Base-by-base conservation (phyloP, 108 stramenopile species). In the Bacterosira constricta region DNA sequence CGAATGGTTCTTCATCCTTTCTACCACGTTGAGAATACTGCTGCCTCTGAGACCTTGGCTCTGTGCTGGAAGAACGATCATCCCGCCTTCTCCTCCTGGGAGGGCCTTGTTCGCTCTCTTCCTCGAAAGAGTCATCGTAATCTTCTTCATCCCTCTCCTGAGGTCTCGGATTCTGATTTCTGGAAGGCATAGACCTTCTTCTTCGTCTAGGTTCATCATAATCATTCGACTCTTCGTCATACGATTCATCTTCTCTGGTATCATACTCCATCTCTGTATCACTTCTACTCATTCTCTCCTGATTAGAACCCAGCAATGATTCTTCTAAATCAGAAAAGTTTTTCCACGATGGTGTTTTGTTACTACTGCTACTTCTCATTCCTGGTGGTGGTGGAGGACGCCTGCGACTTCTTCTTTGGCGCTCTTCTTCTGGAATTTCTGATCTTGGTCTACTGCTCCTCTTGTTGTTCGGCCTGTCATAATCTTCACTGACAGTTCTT, bases 241-340 rank as follows among this genome's bases (percentile, higher is more conserved):
- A 25, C 35, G 29, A 54, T 31, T 37, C 52, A 26, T 50, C 25
- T 1, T 50, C 32, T 32, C 8, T 54, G 32, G 1, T 56, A 8
- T 36, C 7, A n/a, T 18, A 2, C 55, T 56, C 17, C 41, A 42
- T 42, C 41, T 6, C 31, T 34, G 17, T 54, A 54, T 54, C 53
- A 12, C 1, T 30, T 54, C 53, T 32, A 1, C 26, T 15, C 26
- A 23, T n/a, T 51, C 57, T 59, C 34, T 72, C 61, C 49, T 44
- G 38, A 21, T 38, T 54, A 30, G 71, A 63, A 45, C 38, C 21
- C 50, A 38, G 23, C 29, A 73, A 39, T 20, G 71, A 73, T 38
- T 63, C 71, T 63, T 73, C 71, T 27, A 73, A 53, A 52, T 73
- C 71, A 56, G 50, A 54, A 7, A 73, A 73, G 25, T 73, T 73